Evolutionary conservation across 495 filamentous ascomycete genomes (phyloP), one percentile per base, ranked within the genome.

Genomic region (Talaromyces stipitatus): DNA sequence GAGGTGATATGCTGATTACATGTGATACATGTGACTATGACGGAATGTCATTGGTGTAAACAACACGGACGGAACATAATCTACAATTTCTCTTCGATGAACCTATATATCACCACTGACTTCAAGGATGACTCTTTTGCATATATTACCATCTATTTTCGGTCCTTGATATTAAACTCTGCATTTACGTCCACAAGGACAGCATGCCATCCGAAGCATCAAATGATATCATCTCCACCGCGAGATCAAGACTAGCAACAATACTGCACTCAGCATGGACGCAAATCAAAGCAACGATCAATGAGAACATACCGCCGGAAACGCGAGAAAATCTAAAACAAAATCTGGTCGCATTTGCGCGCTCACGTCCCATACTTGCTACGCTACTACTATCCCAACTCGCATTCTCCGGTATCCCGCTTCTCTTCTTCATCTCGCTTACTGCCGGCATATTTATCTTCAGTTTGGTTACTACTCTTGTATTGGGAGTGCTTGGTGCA

Each of bases 381-480:
- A 61, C 80, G 50, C 84, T 88, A 65, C 61, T 86, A 45, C 66
- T 76, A 41, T 72, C 72, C 8, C 83, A 88, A 60, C 54, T 83
- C 27, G 64, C 73, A 56, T 70, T 85, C 41, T 80, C 80, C 8
- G 71, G 78, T 46, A 59, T 86, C 52, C 86, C 87, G 11, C 29
- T 89, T 54, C 64, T 78, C 28, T 68, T 89, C 41, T 89, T 90
- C 74, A 24, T 77, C 54, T 63, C 78, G 61, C 86, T 87, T 72
- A 68, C 73, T 58, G 58, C 80, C 33, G 76, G 76, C 58, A 73
- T 81, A 46, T 62, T 83, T 64, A 58, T 79, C 62, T 76, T 86
- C 67, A 74, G 80, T 24, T 53, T 83, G 33, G 59, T 81, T 60
- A 74, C 71, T 38, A 80, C 80, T 43, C 54, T 89, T 6, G 43